These are phyloP conservation scores for Phaffomyces antillensis DNA, from an alignment of 805 yeast genomes.

Conservation along the genomic window DNA sequence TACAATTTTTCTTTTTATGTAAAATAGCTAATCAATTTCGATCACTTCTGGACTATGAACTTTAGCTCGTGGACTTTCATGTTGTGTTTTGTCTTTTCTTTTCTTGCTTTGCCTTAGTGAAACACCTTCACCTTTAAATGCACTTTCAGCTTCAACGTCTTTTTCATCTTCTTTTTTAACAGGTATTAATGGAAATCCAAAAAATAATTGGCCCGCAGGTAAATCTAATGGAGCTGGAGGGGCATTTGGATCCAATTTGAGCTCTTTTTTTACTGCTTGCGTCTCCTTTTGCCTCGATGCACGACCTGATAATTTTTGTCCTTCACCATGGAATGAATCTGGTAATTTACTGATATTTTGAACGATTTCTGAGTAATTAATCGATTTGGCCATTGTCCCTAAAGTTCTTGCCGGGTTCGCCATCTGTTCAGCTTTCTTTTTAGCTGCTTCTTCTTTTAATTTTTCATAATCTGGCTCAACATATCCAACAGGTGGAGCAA, in stretches of 20 bases:
- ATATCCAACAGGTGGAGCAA: slow-evolving; percentile 98
- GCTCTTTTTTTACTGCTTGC: slow-evolving; percentile 22
- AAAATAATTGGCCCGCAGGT: slow-evolving; percentile 83
- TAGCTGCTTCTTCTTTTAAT: slow-evolving; percentile 10
- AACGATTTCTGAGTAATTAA: slow-evolving; percentile 56
- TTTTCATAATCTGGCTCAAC: slow-evolving; percentile 74
- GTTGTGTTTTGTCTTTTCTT: slow-evolving; percentile 52
- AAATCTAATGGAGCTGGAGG: slow-evolving; percentile 66
- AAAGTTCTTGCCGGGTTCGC: slow-evolving; percentile 28
- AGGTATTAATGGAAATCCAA: slow-evolving; percentile 75
- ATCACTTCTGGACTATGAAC: slow-evolving; percentile 72
- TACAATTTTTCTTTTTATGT: not conserved
- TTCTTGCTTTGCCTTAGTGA: slow-evolving; percentile 65
- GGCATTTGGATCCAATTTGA: slow-evolving; percentile 46
- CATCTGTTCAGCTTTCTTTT: slow-evolving; percentile 2
- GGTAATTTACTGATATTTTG: slow-evolving; percentile 30
- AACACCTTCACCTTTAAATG: slow-evolving; percentile 66
- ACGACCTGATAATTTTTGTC: slow-evolving; percentile 67
- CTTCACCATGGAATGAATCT: slow-evolving; percentile 47
- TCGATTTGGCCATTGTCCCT: slow-evolving; percentile 52
- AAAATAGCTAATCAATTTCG: slow-evolving; percentile 46
- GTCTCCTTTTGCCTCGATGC: slow-evolving; percentile 19
- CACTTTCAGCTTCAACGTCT: slow-evolving; percentile 14
- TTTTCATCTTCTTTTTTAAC: slow-evolving; percentile 29
- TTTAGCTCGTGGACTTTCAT: slow-evolving; percentile 53